Evolutionary conservation across 805 yeast species (phyloP).

Genomic region (Kodamaea neixiangensis): DNA sequence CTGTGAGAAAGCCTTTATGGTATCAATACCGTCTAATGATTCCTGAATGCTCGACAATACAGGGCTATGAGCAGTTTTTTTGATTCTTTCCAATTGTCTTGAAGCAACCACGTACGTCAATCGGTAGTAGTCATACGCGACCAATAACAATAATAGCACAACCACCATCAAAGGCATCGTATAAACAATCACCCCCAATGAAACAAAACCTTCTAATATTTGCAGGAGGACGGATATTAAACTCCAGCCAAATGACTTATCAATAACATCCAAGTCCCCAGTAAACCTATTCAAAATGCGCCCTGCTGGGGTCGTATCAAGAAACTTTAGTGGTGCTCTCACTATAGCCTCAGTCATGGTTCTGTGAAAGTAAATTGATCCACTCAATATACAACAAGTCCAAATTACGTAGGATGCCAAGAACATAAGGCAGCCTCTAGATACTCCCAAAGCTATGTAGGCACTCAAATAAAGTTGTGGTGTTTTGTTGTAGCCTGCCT

Average conservation of each 20-base stretch:
- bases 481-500: conserved; percentile 40
- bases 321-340: conserved; percentile 63
- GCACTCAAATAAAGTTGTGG: conserved; percentile 50
- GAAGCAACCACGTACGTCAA: conserved; percentile 66
- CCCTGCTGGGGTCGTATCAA: conserved; percentile 71
- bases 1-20: conserved; percentile 78
- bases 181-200: conserved; percentile 52
- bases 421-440: conserved; percentile 51
- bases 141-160: conserved; percentile 48
- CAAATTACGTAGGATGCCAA: conserved; percentile 50
- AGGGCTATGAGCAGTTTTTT: conserved; percentile 70
- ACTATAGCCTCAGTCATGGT: conserved; percentile 56
- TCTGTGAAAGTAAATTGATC: conserved; percentile 56
- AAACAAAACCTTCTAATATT: conserved; percentile 53
- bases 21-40: conserved; percentile 72
- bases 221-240: too few relatives aligned
- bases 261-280: too few relatives aligned
- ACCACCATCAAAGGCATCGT: conserved; percentile 57
- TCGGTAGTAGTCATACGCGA: conserved; percentile 70
- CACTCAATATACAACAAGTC: conserved; percentile 56
- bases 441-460: conserved; percentile 58
- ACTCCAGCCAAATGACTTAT: too few relatives aligned
- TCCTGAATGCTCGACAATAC: conserved; percentile 83
- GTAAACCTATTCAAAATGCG: conserved; percentile 66
- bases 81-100: conserved; percentile 76